Conservation (phyloP, 805 yeast species). For the Candida hungchunana region DNA sequence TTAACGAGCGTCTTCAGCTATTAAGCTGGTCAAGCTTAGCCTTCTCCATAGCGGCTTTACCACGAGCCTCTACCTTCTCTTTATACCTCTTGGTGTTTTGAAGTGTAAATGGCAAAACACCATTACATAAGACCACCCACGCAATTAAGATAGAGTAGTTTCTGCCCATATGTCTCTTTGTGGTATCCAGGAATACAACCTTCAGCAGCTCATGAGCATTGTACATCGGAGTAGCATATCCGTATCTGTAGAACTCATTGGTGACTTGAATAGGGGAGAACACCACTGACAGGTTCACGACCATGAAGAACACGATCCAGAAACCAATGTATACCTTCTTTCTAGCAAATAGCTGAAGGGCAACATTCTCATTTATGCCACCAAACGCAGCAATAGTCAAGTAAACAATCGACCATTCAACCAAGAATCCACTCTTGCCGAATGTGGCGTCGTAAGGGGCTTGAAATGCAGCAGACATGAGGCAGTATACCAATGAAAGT, state of each 20-base stretch:
- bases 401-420: conserved; percentile 58
- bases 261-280: conserved; percentile 46
- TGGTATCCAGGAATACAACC: conserved; percentile 49
- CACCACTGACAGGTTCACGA: conserved; percentile 56
- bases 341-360: conserved; percentile 41
- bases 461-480: conserved; percentile 60
- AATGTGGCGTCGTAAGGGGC: conserved; percentile 46
- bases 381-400: conserved; percentile 68
- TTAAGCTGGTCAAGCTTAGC: conserved; percentile 5
- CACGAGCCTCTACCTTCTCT: conserved; percentile 13
- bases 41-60: conserved; percentile 10
- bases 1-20: no score
- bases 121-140: conserved; percentile 47
- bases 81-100: conserved; percentile 12
- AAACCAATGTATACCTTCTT: conserved; percentile 64
- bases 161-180: conserved; percentile 49
- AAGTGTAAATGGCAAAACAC: conserved; percentile 33
- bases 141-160: conserved; percentile 49
- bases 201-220: conserved; percentile 53
- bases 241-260: conserved; percentile 36
- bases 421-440: conserved; percentile 62
- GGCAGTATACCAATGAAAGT: conserved; percentile 48
- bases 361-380: conserved; percentile 57
- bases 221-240: conserved; percentile 61
- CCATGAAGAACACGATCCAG: conserved; percentile 65